These are phyloP conservation scores for Aspergillus neotritici DNA, from an alignment of 2,329 filamentous ascomycete genomes.

Conservation along the genomic window DNA sequence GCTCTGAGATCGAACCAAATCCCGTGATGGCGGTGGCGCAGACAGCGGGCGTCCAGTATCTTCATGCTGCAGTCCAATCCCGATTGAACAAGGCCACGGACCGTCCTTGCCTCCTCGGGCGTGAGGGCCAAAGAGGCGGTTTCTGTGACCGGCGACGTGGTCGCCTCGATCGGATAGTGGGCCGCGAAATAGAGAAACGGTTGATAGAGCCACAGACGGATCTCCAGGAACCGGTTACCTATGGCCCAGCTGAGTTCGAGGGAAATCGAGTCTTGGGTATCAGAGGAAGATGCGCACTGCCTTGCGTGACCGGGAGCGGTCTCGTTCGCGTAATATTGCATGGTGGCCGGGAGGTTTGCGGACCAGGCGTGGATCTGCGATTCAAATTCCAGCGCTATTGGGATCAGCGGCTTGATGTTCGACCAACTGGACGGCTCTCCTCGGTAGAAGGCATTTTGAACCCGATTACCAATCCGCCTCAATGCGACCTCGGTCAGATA, in stretches of 20 bases:
- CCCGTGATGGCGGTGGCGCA: conserved; percentile 28
- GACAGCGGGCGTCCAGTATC: conserved; percentile 18
- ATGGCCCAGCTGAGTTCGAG: conserved; percentile 25
- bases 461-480: conserved; percentile 39
- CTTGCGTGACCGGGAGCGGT: neutral
- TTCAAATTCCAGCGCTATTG: conserved; percentile 26
- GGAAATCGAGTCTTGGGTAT: too few species aligned
- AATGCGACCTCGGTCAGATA: conserved; percentile 43
- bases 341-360: conserved; percentile 22
- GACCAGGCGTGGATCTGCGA: conserved; percentile 23
- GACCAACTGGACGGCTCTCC: conserved; percentile 17
- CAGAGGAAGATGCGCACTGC: too few species aligned
- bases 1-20: conserved; percentile 24
- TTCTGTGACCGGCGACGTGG: too few species aligned
- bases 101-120: neutral
- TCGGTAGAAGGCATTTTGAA: conserved; percentile 32
- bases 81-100: conserved; percentile 1
- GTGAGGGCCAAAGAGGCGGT: neutral
- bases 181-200: conserved; percentile 27
- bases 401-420: conserved; percentile 19
- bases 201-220: conserved; percentile 26
- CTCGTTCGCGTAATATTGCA: conserved; percentile 21
- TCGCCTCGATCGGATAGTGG: conserved; percentile 9
- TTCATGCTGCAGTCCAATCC: conserved; percentile 24
- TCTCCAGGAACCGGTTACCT: conserved; percentile 23